These are phyloP conservation scores for Fusarium gaditjirri DNA, from an alignment of 2,329 filamentous ascomycete species.

Conservation along the genomic window DNA sequence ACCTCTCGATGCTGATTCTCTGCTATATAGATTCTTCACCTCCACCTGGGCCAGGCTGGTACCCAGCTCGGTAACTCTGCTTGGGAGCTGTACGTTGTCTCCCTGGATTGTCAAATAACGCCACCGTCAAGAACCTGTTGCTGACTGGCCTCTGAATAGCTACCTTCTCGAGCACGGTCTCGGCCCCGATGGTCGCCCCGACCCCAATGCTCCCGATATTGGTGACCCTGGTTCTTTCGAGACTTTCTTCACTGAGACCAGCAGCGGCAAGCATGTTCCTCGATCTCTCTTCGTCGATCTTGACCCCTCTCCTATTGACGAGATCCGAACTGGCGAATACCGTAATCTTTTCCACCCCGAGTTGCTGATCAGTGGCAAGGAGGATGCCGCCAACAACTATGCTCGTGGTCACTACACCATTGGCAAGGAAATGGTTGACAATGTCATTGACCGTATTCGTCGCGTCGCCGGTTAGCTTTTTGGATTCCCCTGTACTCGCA, in stretches of 20 bases:
- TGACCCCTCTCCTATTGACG: constrained; percentile 78
- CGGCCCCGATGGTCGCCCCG: constrained; percentile 70
- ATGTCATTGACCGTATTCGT: constrained; percentile 75
- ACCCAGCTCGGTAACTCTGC: constrained; percentile 79
- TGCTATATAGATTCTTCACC: constrained; percentile 66
- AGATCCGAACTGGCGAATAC: constrained; percentile 76
- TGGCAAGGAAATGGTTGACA: constrained; percentile 80
- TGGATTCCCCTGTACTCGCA: background rate
- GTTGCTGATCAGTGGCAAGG: constrained; percentile 78
- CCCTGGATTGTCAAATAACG: constrained; percentile 28
- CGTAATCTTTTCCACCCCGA: constrained; percentile 78
- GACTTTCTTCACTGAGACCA: constrained; percentile 80
- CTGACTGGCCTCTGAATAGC: constrained; percentile 54
- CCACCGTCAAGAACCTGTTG: constrained; percentile 3
- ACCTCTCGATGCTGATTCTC: constrained; percentile 33
- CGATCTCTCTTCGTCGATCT: constrained; percentile 78
- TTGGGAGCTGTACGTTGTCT: constrained; percentile 75
- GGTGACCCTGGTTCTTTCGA: constrained; percentile 73
- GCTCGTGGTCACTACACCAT: constrained; percentile 81
- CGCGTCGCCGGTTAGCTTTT: constrained; percentile 70
- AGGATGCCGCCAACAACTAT: constrained; percentile 82
- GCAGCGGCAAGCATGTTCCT: constrained; percentile 76
- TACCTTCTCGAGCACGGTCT: constrained; percentile 80
- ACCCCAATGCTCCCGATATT: constrained; percentile 68
- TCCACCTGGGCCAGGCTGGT: constrained; percentile 75